phyloP scores from a whole-genome alignment of 805 yeast species.

The Saccharomycopsis capsularis region DNA sequence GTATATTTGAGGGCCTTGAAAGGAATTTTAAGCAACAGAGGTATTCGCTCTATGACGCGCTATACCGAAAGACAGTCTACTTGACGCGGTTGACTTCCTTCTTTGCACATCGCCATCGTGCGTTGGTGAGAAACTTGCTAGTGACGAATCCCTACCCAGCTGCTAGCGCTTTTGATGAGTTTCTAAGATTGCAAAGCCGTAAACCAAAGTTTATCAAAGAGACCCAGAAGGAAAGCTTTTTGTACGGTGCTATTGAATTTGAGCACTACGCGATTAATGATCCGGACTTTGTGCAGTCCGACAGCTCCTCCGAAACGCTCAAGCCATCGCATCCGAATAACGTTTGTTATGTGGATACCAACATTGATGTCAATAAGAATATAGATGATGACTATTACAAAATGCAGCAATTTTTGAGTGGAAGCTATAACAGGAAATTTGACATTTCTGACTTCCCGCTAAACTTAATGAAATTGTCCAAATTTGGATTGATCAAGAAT shows the following conservation, averaged over 20 bases:
- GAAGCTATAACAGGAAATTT: neutral
- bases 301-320: neutral
- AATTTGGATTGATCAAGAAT: slow-evolving; percentile 11
- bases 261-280: slow-evolving; percentile 15
- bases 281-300: neutral
- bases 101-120: slow-evolving; percentile 8
- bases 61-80: slow-evolving; percentile 8
- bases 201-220: slow-evolving; percentile 12
- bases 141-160: slow-evolving; percentile 5
- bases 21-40: neutral
- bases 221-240: slow-evolving; percentile 3
- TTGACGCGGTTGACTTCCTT: slow-evolving; percentile 15
- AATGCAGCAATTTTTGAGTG: neutral
- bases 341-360: slow-evolving; percentile 2
- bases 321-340: slow-evolving; percentile 4
- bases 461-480: slow-evolving; percentile 4
- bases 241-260: neutral
- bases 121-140: slow-evolving; percentile 2
- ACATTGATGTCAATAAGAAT: neutral
- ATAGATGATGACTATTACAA: slow-evolving; percentile 1
- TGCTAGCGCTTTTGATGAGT: neutral
- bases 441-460: slow-evolving; percentile 6
- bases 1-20: slow-evolving; percentile 7
- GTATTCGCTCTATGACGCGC: neutral
- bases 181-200: slow-evolving; percentile 7